Percentiles rank a stretch among this genome's conserved stretches.
Conservation (phyloP, 164 flowering plant genomes). For the Stephania japonica region DNA sequence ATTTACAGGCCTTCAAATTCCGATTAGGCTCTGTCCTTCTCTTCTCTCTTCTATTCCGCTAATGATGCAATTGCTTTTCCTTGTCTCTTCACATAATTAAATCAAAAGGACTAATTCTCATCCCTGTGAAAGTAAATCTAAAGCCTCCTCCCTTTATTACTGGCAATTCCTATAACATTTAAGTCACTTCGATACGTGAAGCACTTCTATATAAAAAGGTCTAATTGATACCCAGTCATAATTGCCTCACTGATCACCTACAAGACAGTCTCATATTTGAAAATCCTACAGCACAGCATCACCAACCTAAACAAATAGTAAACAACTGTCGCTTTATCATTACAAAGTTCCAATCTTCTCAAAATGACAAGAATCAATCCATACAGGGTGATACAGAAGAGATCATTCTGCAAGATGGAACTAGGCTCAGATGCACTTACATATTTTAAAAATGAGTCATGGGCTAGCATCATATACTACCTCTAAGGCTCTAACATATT, state of each 20-base stretch:
- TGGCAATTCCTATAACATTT: neutral
- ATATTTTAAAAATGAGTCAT: neutral
- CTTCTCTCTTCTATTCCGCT: neutral
- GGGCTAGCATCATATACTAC: neutral
- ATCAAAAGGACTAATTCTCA: neutral
- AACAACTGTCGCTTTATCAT: neutral
- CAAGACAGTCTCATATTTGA: neutral
- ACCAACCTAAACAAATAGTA: neutral
- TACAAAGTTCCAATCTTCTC: neutral
- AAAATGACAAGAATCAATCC: neutral
- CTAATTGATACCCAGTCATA: neutral
- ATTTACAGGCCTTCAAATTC: neutral
- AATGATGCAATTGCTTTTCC: neutral
- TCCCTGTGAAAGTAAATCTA: neutral
- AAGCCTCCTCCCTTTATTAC: neutral
- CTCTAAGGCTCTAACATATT: neutral
- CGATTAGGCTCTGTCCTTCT: neutral
- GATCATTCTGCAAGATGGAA: neutral
- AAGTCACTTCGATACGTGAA: neutral
- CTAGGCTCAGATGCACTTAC: neutral
- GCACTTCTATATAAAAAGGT: neutral
- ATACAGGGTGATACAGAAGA: neutral
- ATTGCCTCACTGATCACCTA: neutral
- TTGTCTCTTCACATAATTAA: neutral
- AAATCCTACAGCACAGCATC: neutral